These are phyloP conservation scores for Skeletonema menzelii DNA, from an alignment of 108 stramenopile species.

Conservation along the genomic window DNA sequence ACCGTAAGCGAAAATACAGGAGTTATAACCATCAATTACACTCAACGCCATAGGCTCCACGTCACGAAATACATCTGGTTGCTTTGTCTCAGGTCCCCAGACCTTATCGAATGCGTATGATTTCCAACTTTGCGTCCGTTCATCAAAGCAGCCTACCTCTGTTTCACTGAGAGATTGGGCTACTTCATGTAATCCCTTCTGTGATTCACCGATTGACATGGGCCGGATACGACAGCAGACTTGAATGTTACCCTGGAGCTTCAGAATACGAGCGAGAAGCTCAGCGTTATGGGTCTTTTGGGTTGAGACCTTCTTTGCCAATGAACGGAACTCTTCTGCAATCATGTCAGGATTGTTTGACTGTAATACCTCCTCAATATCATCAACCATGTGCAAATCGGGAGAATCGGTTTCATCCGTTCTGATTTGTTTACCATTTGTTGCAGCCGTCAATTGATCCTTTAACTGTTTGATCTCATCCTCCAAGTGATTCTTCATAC, in stretches of 20 bases:
- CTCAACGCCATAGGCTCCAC: constrained; percentile 92
- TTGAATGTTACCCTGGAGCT: constrained; percentile 90
- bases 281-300: constrained; percentile 89
- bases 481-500: constrained; percentile 72
- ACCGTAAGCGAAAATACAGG: constrained; percentile 99
- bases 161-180: constrained; percentile 88
- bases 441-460: constrained; percentile 49
- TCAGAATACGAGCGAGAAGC: constrained; percentile 84
- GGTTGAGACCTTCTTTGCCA: constrained; percentile 70
- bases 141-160: constrained; percentile 87
- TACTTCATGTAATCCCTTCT: constrained; percentile 64
- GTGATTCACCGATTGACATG: constrained; percentile 69
- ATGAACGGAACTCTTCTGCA: constrained; percentile 57
- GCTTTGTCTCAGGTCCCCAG: constrained; percentile 90
- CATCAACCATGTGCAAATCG: constrained; percentile 29
- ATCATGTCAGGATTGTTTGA: constrained; percentile 57
- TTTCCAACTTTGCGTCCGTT: constrained; percentile 82
- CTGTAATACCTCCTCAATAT: constrained; percentile 71
- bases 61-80: constrained; percentile 92
- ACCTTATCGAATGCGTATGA: constrained; percentile 92
- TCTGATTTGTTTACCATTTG: not conserved
- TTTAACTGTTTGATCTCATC: constrained; percentile 75
- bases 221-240: constrained; percentile 92
- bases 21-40: constrained; percentile 98
- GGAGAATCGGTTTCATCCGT: constrained; percentile 19